These are phyloP conservation scores for Pelargonium myrrhifolium DNA, from an alignment of 441 rosid genomes.

Conservation along the genomic window DNA sequence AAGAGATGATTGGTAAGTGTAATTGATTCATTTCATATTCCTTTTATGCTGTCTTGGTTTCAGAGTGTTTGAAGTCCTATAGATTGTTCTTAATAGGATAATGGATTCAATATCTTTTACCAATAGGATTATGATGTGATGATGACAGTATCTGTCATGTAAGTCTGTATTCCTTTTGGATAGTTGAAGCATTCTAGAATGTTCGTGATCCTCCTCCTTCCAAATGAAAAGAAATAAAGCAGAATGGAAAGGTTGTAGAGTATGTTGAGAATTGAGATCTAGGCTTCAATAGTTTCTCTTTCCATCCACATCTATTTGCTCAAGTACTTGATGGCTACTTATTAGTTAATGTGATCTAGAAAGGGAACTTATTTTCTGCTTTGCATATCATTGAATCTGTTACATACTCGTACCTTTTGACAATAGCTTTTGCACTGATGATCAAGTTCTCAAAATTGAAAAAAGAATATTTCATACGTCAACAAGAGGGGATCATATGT, in stretches of 20 bases:
- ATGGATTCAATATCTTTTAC: neutral
- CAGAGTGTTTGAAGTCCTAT: neutral
- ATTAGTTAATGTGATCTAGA: neutral
- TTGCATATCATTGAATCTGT: neutral
- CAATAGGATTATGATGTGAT: neutral
- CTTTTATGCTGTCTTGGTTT: neutral
- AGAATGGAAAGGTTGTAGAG: neutral
- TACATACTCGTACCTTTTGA: neutral
- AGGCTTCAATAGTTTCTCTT: neutral
- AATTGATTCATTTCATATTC: neutral
- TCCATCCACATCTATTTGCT: neutral
- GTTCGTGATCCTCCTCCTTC: neutral
- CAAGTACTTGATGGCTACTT: neutral
- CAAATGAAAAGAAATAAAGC: neutral
- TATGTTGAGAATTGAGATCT: neutral
- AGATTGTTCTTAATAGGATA: neutral
- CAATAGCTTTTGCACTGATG: neutral
- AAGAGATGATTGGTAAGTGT: slow-evolving; percentile 83
- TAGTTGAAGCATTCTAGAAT: neutral
- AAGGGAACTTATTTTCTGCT: neutral
- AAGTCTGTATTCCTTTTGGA: neutral
- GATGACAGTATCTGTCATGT: neutral
- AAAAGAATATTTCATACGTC: neutral
- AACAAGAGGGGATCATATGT: neutral
- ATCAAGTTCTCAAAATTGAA: neutral